A percentile compares a stretch with the other conserved stretches of the same genome.
Evolutionary conservation across 1,284 basidiomycete genomes (phyloP).

Genomic region (Tylopilus sp.): DNA sequence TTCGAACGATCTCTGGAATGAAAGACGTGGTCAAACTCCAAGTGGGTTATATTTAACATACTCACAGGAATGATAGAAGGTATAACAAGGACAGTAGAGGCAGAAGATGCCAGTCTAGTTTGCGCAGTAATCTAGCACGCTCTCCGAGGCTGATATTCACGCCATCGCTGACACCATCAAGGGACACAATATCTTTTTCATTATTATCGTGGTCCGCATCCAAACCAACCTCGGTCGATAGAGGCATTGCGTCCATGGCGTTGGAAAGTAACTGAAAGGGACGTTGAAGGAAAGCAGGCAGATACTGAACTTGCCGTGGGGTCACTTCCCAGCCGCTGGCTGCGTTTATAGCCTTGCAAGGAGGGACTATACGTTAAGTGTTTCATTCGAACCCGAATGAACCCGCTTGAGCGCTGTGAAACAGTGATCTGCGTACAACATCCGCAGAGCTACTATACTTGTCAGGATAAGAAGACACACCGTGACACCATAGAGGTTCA

Average conservation of each 20-base stretch:
- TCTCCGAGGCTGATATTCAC: slow-evolving; percentile 30
- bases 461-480: background rate
- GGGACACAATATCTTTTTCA: slow-evolving; percentile 12
- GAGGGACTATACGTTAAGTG: slow-evolving; percentile 17
- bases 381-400: background rate
- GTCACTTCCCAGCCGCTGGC: background rate
- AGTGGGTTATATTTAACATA: background rate
- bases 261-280: no score
- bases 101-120: slow-evolving; percentile 50
- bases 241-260: slow-evolving; percentile 6
- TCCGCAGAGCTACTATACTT: background rate
- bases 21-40: background rate
- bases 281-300: background rate
- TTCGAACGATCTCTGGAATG: slow-evolving; percentile 37
- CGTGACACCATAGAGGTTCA: no score
- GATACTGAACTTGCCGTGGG: background rate
- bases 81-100: slow-evolving; percentile 57
- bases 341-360: background rate
- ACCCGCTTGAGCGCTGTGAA: background rate
- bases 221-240: slow-evolving; percentile 10
- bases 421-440: background rate
- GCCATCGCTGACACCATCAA: background rate
- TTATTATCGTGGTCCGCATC: slow-evolving; percentile 12
- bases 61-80: slow-evolving; percentile 56
- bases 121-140: slow-evolving; percentile 42